phyloP scores from a whole-genome alignment of 2,329 filamentous ascomycete species.

The Verticillium klebahnii region DNA sequence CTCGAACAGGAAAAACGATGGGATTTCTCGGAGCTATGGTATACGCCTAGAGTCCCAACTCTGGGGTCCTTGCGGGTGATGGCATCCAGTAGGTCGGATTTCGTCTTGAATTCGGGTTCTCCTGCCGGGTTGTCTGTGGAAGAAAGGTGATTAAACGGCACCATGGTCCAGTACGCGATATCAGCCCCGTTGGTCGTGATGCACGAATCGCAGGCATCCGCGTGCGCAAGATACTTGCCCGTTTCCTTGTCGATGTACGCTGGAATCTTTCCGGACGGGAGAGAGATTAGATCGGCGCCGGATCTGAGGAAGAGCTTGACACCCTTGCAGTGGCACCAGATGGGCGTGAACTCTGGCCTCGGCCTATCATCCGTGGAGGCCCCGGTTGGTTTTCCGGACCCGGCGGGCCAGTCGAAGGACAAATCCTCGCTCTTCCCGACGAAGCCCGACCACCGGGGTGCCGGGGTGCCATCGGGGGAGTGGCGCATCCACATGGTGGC shows the following conservation, averaged over 20 bases:
- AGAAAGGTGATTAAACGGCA: conserved; percentile 30
- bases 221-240: conserved; percentile 30
- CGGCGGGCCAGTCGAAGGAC: conserved; percentile 22
- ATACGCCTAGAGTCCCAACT: conserved; percentile 37
- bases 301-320: conserved; percentile 34
- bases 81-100: conserved; percentile 26
- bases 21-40: conserved; percentile 36
- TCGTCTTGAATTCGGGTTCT: conserved; percentile 23
- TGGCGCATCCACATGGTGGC: conserved; percentile 39
- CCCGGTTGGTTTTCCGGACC: background rate
- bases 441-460: conserved; percentile 20
- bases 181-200: conserved; percentile 35
- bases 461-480: conserved; percentile 16
- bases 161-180: conserved; percentile 40
- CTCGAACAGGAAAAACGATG: conserved; percentile 43
- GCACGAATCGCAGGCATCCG: conserved; percentile 45
- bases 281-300: conserved; percentile 21
- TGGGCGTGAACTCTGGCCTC: conserved; percentile 20
- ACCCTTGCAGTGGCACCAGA: conserved; percentile 43
- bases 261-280: conserved; percentile 25
- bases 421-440: conserved; percentile 20
- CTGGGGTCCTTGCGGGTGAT: conserved; percentile 27
- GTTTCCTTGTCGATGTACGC: conserved; percentile 38
- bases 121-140: background rate
- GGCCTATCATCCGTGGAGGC: conserved; percentile 5